phyloP scores from a whole-genome alignment of 495 filamentous ascomycete genomes.

The Aspergillus heteromorphus region DNA sequence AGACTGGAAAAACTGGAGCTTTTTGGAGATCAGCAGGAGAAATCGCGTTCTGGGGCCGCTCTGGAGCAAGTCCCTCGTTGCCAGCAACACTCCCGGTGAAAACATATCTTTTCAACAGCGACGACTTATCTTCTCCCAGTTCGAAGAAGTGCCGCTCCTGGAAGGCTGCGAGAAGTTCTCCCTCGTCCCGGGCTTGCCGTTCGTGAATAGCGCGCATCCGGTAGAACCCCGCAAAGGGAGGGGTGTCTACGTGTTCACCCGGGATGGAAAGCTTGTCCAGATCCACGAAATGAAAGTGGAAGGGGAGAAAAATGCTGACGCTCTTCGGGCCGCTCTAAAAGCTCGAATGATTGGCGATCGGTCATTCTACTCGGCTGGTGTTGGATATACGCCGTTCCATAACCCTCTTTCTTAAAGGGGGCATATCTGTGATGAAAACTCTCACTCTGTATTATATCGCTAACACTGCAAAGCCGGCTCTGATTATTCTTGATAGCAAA shows the following conservation, averaged over 20 bases:
- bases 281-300: conserved; percentile 43
- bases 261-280: conserved; percentile 31
- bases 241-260: conserved; percentile 35
- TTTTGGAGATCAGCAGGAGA: conserved; percentile 41
- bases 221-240: conserved; percentile 24
- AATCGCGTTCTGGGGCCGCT: conserved; percentile 49
- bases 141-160: conserved; percentile 31
- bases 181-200: conserved; percentile 35
- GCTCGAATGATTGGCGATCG: conserved; percentile 36
- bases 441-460: conserved; percentile 12
- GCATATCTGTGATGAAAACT: conserved; percentile 4
- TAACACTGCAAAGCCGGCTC: conserved; percentile 19
- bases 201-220: conserved; percentile 26
- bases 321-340: conserved; percentile 36
- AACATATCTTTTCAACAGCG: conserved; percentile 25
- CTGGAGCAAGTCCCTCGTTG: conserved; percentile 44
- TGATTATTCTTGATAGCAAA: background rate
- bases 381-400: conserved; percentile 32
- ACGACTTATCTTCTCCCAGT: conserved; percentile 35
- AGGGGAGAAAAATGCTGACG: conserved; percentile 33
- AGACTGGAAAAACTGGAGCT: conserved; percentile 47
- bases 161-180: conserved; percentile 24
- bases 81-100: conserved; percentile 13
- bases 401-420: conserved; percentile 32
- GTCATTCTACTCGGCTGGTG: conserved; percentile 22